phyloP scores from a whole-genome alignment of 768 basidiomycete genomes.

The Boletus edulis region DNA sequence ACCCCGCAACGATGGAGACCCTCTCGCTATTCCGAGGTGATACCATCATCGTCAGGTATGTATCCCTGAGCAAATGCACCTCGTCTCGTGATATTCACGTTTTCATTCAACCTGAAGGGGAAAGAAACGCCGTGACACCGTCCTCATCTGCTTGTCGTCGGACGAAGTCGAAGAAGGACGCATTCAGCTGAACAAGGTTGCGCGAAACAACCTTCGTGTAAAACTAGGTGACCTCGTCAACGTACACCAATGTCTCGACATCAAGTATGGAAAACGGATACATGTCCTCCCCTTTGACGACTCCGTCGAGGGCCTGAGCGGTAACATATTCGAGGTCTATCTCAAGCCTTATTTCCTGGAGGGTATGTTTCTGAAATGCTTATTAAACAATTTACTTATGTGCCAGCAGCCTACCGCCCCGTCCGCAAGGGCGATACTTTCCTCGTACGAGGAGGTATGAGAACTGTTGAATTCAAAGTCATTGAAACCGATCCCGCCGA shows the following conservation, averaged over 20 bases:
- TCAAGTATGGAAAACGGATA: slow-evolving; percentile 98
- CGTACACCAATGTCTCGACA: slow-evolving; percentile 94
- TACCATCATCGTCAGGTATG: slow-evolving; percentile 88
- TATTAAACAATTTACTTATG: background rate
- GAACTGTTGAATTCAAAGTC: slow-evolving; percentile 99
- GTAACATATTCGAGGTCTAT: slow-evolving; percentile 98
- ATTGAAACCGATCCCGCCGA: slow-evolving; percentile 98
- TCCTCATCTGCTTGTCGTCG: slow-evolving; percentile 92
- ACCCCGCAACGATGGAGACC: slow-evolving; percentile 95
- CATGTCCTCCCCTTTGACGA: slow-evolving; percentile 98
- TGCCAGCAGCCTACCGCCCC: slow-evolving; percentile 75
- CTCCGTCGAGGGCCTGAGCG: slow-evolving; percentile 95
- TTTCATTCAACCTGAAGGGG: slow-evolving; percentile 50
- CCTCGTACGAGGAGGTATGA: slow-evolving; percentile 97
- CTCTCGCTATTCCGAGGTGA: slow-evolving; percentile 95
- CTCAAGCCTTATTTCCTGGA: slow-evolving; percentile 99
- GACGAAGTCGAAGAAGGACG: slow-evolving; percentile 98
- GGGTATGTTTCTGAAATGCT: slow-evolving; percentile 42
- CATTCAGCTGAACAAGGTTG: slow-evolving; percentile 99
- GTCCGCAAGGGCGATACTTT: slow-evolving; percentile 98
- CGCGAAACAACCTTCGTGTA: slow-evolving; percentile 97
- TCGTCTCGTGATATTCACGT: background rate
- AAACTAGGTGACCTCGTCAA: slow-evolving; percentile 96
- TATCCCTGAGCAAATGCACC: background rate
- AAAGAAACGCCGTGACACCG: slow-evolving; percentile 97